A percentile compares a stretch with the other conserved stretches of the same genome.
phyloP scores from a whole-genome alignment of 176 grass and related monocot genomes.

The Phoenix dactylifera region DNA sequence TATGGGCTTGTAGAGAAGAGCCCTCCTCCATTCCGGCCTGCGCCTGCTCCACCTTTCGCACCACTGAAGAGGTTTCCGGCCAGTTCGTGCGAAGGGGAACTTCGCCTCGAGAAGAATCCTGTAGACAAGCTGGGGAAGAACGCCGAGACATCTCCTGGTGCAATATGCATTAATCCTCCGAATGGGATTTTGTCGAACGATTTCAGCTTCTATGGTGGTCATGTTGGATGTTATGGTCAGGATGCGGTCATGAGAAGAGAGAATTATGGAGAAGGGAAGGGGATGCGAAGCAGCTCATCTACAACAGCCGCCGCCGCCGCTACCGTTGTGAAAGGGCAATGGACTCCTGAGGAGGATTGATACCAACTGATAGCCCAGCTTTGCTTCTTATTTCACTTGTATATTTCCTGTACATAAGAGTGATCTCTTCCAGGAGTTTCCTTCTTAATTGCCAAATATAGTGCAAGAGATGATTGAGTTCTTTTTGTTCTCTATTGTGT shows the following conservation, averaged over 20 bases:
- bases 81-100: not conserved
- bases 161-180: not conserved
- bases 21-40: not conserved
- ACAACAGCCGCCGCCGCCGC: not conserved
- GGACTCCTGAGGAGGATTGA: constrained; percentile 62
- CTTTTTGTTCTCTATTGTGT: not conserved
- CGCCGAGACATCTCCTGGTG: not conserved
- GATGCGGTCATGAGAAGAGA: not conserved
- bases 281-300: not conserved
- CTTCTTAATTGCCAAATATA: too few species aligned
- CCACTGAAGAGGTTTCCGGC: constrained; percentile 30
- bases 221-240: not conserved
- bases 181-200: constrained; percentile 23
- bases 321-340: constrained; percentile 40
- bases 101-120: not conserved
- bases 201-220: constrained; percentile 21
- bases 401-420: too few species aligned
- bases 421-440: too few species aligned
- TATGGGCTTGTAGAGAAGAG: constrained; percentile 21
- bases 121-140: not conserved
- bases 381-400: too few species aligned
- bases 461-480: too few species aligned
- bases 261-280: not conserved
- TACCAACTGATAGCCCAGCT: not conserved
- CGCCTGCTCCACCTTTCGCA: constrained; percentile 3